Base-by-base conservation (phyloP, 2,329 filamentous ascomycete species). In the Rhinocladiella mackenziei region DNA sequence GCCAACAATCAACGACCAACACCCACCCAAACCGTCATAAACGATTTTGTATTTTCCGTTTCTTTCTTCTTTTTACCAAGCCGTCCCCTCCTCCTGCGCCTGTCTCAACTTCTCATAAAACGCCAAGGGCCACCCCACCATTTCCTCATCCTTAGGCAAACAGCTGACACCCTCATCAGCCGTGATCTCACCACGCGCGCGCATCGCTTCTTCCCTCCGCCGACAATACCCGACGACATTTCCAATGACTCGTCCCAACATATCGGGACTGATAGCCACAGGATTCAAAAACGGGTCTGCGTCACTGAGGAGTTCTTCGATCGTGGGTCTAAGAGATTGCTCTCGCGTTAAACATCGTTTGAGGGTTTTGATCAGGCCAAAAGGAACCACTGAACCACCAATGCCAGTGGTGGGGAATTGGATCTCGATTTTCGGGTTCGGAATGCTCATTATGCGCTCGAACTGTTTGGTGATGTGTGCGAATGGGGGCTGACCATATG, bases 401-500 rank as follows among this genome's bases (percentile, higher is more conserved):
- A 73, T 59, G 2, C 68, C 70, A 36, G 64, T 65, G 3, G 61
- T 57, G 2, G 70, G 70, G 46, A 71, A 73, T 20, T 68, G 64
- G 38, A 74, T 73, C 41, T 66, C 61, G 26, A 73, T 68, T 38
- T 67, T 67, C 5, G 70, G 70, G 48, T 73, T 73, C 8, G 70
- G 68, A 40, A 74, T 74, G 9, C 69, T 67, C 65, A 73, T 66
- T 44, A 94, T 92, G 15, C 88, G 82, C 26, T 86, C 81, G 70
- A 94, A 86, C 60, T 83, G 86, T 65, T 91, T 92, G 46, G 80
- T 73, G 56, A 98, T 94, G 62, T 97, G 89, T 10, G 84, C 89
- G 60, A 98, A 98, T 0, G 92, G 92, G 3, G 88, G 85, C n/a
- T 84, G 77, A n/a, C 92, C 92, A 62, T 98, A 98, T 1, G 91